Conservation (phyloP, 1,139 yeast genomes). For the Blastobotrys ciferrii region DNA sequence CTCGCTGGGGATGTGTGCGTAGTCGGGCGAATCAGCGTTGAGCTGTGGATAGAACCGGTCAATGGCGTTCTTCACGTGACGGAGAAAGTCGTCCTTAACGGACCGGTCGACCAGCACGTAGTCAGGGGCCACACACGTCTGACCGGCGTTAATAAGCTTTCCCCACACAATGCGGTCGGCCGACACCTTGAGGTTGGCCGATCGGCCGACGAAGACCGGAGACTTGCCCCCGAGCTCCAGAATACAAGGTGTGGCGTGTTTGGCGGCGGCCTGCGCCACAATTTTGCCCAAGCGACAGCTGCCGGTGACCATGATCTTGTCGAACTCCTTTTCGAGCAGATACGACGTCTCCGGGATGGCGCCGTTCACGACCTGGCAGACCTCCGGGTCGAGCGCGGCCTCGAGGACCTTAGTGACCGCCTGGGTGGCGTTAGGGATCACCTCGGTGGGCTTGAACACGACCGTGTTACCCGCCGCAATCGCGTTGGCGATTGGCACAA, state of each 20-base stretch:
- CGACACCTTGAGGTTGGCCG: conserved; percentile 46
- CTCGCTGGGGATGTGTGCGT: conserved; percentile 65
- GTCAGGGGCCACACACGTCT: conserved; percentile 88
- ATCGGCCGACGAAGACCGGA: conserved; percentile 68
- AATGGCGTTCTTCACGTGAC: conserved; percentile 44
- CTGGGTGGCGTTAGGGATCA: conserved; percentile 60
- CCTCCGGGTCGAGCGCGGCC: conserved; percentile 52
- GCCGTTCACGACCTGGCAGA: conserved; percentile 68
- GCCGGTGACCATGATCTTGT: conserved; percentile 87
- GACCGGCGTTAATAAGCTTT: conserved; percentile 76
- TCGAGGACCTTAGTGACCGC: conserved; percentile 55
- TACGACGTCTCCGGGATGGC: conserved; percentile 66
- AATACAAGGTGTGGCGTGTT: conserved; percentile 73
- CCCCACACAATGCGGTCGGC: conserved; percentile 77
- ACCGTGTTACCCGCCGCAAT: conserved; percentile 87
- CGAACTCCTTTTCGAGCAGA: conserved; percentile 66
- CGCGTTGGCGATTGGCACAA: conserved; percentile 75
- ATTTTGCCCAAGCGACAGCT: conserved; percentile 74
- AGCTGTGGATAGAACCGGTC: conserved; percentile 48
- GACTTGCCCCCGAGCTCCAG: conserved; percentile 92
- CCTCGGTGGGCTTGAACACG: conserved; percentile 76
- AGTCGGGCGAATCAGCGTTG: conserved; percentile 40
- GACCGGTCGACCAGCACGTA: conserved; percentile 66
- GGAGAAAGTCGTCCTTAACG: conserved; percentile 53
- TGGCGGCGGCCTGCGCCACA: conserved; percentile 79